Base-by-base conservation (phyloP, 73 alveolate genomes). In the Paramecium pentaurelia region DNA sequence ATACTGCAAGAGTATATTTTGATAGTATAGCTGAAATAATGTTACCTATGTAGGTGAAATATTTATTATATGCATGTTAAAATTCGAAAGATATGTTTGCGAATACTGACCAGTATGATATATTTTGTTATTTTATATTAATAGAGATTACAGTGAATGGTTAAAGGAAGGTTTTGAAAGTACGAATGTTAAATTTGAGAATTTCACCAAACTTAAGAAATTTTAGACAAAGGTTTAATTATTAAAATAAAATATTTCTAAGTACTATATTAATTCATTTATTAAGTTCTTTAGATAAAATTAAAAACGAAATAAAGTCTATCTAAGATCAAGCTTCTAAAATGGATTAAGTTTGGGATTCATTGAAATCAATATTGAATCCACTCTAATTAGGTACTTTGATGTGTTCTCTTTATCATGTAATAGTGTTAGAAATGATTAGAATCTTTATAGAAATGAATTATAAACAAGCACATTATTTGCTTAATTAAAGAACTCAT, bases 311-410 rank as follows among this genome's bases (percentile, higher is more conserved):
- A 12, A 40, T 40, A 7, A 80, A 42, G 49, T 45, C 14, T 4
- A 80, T 80, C 2, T 40, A 80, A 80, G 73, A 80, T 47, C 16
- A 80, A 80, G 91, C 71, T 22, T 25, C 47, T 18, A 80, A 80
- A 80, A 12, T 80, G 20, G 91, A 80, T 80, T n/a, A 44, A 11
- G 73, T 80, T 25, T 80, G 91, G 91, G 91, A 47, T 27, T 8
- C 54, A 4, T 25, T 80, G 34, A 80, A 80, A 80, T 28, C 34
- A 2, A 47, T 80, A 42, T 12, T 80, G 73, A 80, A 80, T 80
- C 91, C 91, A 1, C 16, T 44, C 1, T 44, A 80, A 44, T 80
- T 80, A 20, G 91, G 91, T 8, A 45, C 77, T 0, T 40, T 80
- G 77, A 80, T 47, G 71, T 80, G 91, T 45, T 44, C 49, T 4